phyloP scores from a whole-genome alignment of 345 rosid genomes.

The Euphorbia peplus region DNA sequence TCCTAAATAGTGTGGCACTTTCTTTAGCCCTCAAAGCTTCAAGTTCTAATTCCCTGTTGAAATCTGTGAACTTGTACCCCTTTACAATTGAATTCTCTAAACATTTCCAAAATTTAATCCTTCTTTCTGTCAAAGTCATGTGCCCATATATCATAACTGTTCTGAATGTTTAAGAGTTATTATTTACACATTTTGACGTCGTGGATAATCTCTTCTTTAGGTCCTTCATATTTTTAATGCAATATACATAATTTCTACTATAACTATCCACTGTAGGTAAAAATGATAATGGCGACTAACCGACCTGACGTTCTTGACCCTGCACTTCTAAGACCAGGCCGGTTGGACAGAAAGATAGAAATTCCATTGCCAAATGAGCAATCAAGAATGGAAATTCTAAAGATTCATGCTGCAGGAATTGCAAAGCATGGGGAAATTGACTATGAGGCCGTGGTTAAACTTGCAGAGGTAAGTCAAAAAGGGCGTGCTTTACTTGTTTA shows the following conservation, averaged over 20 bases:
- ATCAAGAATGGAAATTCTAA: slow-evolving; percentile 93
- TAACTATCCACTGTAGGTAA: slow-evolving; percentile 47
- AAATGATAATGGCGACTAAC: slow-evolving; percentile 99
- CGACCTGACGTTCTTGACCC: slow-evolving; percentile 98
- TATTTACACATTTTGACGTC: neutral
- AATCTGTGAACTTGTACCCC: neutral
- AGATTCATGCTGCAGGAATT: slow-evolving; percentile 93
- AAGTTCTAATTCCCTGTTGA: too few species aligned
- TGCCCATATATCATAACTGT: neutral
- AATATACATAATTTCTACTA: neutral
- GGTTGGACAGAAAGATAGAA: slow-evolving; percentile 89
- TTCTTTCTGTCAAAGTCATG: neutral
- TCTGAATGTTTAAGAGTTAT: neutral
- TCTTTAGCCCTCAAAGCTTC: neutral
- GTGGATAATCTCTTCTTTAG: neutral
- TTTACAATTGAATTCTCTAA: neutral
- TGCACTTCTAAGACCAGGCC: slow-evolving; percentile 92
- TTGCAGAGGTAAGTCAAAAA: slow-evolving; percentile 73
- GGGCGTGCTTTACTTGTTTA: neutral
- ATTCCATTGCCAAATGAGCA: slow-evolving; percentile 97
- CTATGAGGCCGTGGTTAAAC: slow-evolving; percentile 94
- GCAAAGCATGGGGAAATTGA: slow-evolving; percentile 97
- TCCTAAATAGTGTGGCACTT: too few species aligned
- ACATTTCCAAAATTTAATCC: neutral
- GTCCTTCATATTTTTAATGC: neutral